Evolutionary conservation across 2,329 filamentous ascomycete species (phyloP).

Genomic region (Amesomyces nigricolor): DNA sequence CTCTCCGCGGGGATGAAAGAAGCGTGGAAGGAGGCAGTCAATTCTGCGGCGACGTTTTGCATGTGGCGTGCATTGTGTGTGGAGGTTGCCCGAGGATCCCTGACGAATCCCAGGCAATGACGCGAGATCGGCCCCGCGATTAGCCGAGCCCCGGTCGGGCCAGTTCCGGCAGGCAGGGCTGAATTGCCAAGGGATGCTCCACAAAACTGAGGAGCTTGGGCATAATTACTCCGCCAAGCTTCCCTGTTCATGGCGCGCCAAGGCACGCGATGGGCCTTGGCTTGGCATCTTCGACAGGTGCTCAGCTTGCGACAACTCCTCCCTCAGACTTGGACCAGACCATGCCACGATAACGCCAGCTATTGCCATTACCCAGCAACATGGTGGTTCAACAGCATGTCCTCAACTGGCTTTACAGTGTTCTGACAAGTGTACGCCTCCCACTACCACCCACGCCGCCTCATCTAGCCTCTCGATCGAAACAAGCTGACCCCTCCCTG

Average conservation of each 20-base stretch:
- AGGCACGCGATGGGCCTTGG: neutral
- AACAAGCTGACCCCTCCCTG: conserved; percentile 11
- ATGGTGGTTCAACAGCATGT: conserved; percentile 82
- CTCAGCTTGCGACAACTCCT: neutral
- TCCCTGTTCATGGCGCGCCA: conserved; percentile 9
- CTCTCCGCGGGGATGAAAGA: too few species aligned
- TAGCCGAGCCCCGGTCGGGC: neutral
- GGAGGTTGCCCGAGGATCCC: neutral
- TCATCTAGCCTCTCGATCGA: neutral
- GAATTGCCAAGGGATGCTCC: neutral
- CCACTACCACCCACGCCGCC: neutral
- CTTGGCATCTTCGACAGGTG: neutral
- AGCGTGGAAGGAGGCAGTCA: too few species aligned
- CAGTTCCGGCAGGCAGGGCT: neutral
- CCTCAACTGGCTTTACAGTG: conserved; percentile 91
- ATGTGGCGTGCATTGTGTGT: neutral
- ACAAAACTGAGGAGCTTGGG: conserved; percentile 1
- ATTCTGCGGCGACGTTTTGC: neutral
- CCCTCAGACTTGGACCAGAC: neutral
- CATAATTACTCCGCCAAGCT: conserved; percentile 3
- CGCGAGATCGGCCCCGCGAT: conserved; percentile 4
- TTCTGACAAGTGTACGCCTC: conserved; percentile 64
- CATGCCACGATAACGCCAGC: conserved; percentile 20
- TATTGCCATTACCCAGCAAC: conserved; percentile 25
- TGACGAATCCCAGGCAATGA: neutral